These are phyloP conservation scores for Cajanus cajan DNA, from an alignment of 306 rosid species.

Conservation along the genomic window DNA sequence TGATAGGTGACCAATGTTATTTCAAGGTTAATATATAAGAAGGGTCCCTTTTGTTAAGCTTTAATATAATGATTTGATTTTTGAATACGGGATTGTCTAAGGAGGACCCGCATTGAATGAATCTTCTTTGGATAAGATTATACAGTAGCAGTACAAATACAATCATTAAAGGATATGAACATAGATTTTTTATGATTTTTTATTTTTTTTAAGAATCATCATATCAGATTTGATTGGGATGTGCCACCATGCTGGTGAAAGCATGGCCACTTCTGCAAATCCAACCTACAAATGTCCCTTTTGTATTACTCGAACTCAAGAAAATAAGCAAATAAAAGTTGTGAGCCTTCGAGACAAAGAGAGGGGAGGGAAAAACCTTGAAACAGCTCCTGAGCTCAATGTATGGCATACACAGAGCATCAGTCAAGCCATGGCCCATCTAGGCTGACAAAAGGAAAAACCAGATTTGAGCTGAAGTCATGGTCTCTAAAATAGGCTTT, in stretches of 20 bases:
- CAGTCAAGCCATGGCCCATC: conserved; percentile 27
- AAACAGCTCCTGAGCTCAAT: conserved; percentile 26
- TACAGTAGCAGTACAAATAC: too few relatives aligned
- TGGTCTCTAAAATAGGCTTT: conserved; percentile 2
- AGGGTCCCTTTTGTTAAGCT: too few relatives aligned
- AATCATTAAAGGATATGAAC: too few relatives aligned
- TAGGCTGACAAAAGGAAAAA: conserved; percentile 28
- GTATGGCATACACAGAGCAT: conserved; percentile 23
- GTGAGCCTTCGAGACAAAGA: background rate
- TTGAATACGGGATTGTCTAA: too few relatives aligned
- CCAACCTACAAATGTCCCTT: conserved; percentile 28
- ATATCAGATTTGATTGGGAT: conserved; percentile 13
- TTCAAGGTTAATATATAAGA: too few relatives aligned
- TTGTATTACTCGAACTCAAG: conserved; percentile 13
- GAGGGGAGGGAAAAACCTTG: conserved; percentile 32
- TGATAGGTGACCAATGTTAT: too few relatives aligned
- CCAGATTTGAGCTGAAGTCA: conserved; percentile 24
- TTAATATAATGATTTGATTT: too few relatives aligned
- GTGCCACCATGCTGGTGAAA: conserved; percentile 23
- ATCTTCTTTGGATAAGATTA: too few relatives aligned
- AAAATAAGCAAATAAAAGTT: conserved; percentile 16
- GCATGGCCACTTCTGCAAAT: conserved; percentile 25
- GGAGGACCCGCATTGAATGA: too few relatives aligned
- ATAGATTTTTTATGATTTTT: too few relatives aligned
- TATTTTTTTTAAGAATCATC: too few relatives aligned